Percentiles rank a stretch among this genome's conserved stretches.
Conservation (phyloP, 345 rosid species). For the Acer saccharum region DNA sequence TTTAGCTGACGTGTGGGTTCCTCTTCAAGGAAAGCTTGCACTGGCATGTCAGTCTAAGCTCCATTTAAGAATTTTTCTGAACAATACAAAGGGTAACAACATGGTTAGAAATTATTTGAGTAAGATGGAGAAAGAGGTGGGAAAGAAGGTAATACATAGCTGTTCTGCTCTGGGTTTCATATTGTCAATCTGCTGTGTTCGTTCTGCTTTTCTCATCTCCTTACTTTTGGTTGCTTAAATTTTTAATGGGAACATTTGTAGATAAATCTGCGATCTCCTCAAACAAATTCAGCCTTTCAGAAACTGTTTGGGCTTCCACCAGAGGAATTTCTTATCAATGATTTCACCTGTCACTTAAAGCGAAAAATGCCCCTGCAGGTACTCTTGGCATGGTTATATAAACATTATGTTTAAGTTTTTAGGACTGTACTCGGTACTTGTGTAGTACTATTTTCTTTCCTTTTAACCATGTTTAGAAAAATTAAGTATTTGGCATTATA, state of each 20-base stretch:
- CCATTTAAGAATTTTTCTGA: slow-evolving; percentile 85
- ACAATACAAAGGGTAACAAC: slow-evolving; percentile 82
- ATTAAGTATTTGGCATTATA: background rate
- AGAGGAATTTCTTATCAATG: slow-evolving; percentile 97
- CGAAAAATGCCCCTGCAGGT: slow-evolving; percentile 97
- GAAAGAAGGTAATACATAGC: slow-evolving; percentile 70
- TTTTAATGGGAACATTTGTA: slow-evolving; percentile 33
- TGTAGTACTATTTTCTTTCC: background rate
- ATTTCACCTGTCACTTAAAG: slow-evolving; percentile 95
- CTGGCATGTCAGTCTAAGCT: slow-evolving; percentile 96
- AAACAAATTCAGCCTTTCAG: slow-evolving; percentile 95
- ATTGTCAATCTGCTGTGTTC: background rate
- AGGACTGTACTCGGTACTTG: background rate
- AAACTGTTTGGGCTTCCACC: slow-evolving; percentile 93
- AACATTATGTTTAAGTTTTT: slow-evolving; percentile 4
- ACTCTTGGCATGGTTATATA: slow-evolving; percentile 15
- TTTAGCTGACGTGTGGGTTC: slow-evolving; percentile 90
- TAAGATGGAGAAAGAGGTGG: slow-evolving; percentile 99
- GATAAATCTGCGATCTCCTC: slow-evolving; percentile 95
- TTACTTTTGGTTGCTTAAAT: slow-evolving; percentile 6
- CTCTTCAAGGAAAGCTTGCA: slow-evolving; percentile 84
- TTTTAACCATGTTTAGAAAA: background rate
- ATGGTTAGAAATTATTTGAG: slow-evolving; percentile 78
- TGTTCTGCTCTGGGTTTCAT: slow-evolving; percentile 13
- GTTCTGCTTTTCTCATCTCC: background rate